Percentiles rank a stretch among this genome's conserved stretches.
Conservation (phyloP, 1,284 basidiomycete species). For the Ganoderma lucidum region DNA sequence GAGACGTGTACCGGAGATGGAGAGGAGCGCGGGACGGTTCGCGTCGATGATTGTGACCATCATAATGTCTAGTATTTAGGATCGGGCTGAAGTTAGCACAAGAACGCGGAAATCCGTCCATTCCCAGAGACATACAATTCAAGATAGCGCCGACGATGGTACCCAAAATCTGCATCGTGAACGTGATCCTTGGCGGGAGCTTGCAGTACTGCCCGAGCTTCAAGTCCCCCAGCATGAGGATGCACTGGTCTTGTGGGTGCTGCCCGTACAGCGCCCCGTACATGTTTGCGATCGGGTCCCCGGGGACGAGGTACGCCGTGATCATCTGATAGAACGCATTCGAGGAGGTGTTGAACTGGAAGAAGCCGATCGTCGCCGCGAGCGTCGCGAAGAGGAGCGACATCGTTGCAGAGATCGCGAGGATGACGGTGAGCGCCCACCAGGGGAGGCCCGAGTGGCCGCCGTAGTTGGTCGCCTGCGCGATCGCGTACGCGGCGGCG, state of each 20-base stretch:
- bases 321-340: constrained; percentile 44
- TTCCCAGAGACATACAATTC: constrained; percentile 48
- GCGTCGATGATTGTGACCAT: constrained; percentile 57
- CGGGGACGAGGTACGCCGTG: constrained; percentile 50
- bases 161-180: constrained; percentile 63
- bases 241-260: constrained; percentile 49
- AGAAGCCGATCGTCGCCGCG: constrained; percentile 58
- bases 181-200: constrained; percentile 68
- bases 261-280: constrained; percentile 60
- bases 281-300: constrained; percentile 58
- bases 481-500: constrained; percentile 54
- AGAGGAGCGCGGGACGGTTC: constrained; percentile 47
- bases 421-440: constrained; percentile 54
- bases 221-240: constrained; percentile 56
- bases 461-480: constrained; percentile 57
- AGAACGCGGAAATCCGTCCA: background rate
- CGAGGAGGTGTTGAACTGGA: constrained; percentile 39
- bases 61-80: constrained; percentile 45
- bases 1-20: constrained; percentile 43
- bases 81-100: background rate
- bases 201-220: constrained; percentile 65
- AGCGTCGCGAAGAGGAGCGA: constrained; percentile 54
- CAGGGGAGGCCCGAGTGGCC: constrained; percentile 60
- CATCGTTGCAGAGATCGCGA: constrained; percentile 61
- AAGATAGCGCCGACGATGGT: constrained; percentile 49